Evolutionary conservation across 2,329 filamentous ascomycete species (phyloP).

Genomic region (Cercospora beticola): DNA sequence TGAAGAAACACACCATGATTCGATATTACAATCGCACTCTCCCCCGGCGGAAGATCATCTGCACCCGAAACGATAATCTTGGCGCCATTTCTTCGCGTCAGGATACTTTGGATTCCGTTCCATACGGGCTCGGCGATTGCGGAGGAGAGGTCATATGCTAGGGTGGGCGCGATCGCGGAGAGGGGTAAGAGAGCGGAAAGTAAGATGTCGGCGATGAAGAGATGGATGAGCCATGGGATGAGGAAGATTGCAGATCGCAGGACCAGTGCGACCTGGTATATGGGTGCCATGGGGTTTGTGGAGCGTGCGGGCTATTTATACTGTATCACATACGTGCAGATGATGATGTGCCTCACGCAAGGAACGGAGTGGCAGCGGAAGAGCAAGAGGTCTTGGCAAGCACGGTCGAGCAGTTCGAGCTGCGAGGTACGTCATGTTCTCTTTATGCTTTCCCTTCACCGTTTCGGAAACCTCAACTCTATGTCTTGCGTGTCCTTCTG

Average conservation of each 20-base stretch:
- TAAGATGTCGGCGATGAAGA: conserved; percentile 54
- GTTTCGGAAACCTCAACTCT: neutral
- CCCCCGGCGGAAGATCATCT: conserved; percentile 52
- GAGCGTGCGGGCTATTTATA: neutral
- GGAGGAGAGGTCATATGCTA: conserved; percentile 57
- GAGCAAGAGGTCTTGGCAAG: neutral
- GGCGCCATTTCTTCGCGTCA: conserved; percentile 56
- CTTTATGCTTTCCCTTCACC: neutral
- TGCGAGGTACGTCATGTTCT: neutral
- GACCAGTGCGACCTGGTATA: conserved; percentile 35
- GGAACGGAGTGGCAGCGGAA: neutral
- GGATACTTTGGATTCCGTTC: conserved; percentile 59
- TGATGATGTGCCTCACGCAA: neutral
- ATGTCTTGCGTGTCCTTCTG: neutral
- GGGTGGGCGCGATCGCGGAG: conserved; percentile 43
- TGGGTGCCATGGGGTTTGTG: neutral
- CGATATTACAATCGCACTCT: conserved; percentile 60
- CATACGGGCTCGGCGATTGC: conserved; percentile 56
- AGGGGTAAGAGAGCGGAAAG: conserved; percentile 39
- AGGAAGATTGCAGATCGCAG: conserved; percentile 36
- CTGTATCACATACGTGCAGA: neutral
- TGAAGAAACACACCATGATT: conserved; percentile 48
- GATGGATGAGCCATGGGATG: conserved; percentile 54
- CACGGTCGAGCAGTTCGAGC: neutral
- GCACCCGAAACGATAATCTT: conserved; percentile 53